A percentile compares a stretch with the other conserved stretches of the same genome.
Conservation (phyloP, 495 filamentous ascomycete genomes). For the Penicillium lividum region DNA sequence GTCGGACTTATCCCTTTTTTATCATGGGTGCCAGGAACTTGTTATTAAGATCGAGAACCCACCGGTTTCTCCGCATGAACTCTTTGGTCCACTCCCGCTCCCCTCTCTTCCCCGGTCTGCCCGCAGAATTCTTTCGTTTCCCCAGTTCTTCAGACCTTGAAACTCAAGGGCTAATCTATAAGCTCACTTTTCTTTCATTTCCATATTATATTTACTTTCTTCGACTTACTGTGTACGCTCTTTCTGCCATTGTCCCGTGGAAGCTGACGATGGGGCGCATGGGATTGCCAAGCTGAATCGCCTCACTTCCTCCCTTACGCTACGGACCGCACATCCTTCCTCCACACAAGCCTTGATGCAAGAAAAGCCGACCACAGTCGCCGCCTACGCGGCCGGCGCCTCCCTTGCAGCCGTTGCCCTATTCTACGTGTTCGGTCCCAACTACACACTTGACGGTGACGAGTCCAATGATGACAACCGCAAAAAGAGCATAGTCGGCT, state of each 20-base stretch:
- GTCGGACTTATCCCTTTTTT: constrained; percentile 3
- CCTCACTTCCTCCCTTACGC: constrained; percentile 15
- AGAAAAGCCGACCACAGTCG: constrained; percentile 81
- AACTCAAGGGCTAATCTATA: neutral
- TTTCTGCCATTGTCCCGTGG: constrained; percentile 1
- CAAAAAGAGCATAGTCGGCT: constrained; percentile 87
- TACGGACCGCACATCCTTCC: constrained; percentile 10
- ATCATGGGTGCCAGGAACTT: neutral
- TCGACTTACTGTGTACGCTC: neutral
- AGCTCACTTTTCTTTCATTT: neutral
- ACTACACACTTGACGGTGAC: constrained; percentile 87
- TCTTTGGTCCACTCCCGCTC: constrained; percentile 25
- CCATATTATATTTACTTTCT: too few relatives aligned
- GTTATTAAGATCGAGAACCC: constrained; percentile 1
- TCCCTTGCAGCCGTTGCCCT: constrained; percentile 94
- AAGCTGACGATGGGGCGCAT: constrained; percentile 17
- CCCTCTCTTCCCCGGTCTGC: constrained; percentile 24
- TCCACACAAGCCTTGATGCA: constrained; percentile 60
- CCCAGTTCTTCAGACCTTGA: constrained; percentile 5
- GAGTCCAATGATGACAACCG: constrained; percentile 60
- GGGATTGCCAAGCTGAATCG: constrained; percentile 14
- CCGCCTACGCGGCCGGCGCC: constrained; percentile 91
- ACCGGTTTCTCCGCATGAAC: constrained; percentile 28
- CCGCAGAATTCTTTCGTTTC: constrained; percentile 10
- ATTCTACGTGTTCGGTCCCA: constrained; percentile 95